Percentiles rank a stretch among this genome's conserved stretches.
Evolutionary conservation across 2,329 filamentous ascomycete species (phyloP).

Genomic region (Neonectria magnoliae): DNA sequence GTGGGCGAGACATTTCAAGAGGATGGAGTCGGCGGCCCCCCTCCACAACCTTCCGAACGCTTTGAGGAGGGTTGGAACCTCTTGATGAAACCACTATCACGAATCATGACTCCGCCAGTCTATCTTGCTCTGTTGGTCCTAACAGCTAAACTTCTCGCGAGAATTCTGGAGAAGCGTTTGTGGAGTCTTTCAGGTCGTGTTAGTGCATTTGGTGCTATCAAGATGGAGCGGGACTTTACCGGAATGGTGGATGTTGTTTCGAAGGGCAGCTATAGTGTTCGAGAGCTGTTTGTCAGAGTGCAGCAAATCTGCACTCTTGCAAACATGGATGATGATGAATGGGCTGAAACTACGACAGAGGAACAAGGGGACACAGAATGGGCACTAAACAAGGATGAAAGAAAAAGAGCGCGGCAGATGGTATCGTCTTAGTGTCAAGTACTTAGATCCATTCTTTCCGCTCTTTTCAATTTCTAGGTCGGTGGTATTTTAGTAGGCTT

Average conservation of each 20-base stretch:
- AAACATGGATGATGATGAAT: constrained; percentile 11
- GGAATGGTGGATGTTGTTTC: background rate
- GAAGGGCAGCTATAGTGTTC: background rate
- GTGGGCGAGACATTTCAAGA: background rate
- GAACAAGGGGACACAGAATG: background rate
- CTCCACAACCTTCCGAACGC: background rate
- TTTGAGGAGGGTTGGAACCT: constrained; percentile 1
- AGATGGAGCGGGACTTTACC: constrained; percentile 4
- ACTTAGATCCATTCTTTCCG: background rate
- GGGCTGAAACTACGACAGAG: background rate
- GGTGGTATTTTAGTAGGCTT: too few species aligned
- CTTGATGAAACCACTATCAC: constrained; percentile 3
- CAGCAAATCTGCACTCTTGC: background rate
- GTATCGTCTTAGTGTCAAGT: background rate
- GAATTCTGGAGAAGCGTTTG: background rate
- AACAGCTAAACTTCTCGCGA: background rate
- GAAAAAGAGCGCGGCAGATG: background rate
- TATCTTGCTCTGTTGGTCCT: background rate
- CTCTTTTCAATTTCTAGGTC: too few species aligned
- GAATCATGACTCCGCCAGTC: constrained; percentile 1
- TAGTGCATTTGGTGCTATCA: constrained; percentile 1
- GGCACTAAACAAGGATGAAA: background rate
- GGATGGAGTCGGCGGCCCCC: background rate
- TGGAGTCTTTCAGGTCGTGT: constrained; percentile 1
- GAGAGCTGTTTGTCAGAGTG: background rate